These are phyloP conservation scores for Begonia masoniana DNA, from an alignment of 306 rosid species.

Conservation along the genomic window DNA sequence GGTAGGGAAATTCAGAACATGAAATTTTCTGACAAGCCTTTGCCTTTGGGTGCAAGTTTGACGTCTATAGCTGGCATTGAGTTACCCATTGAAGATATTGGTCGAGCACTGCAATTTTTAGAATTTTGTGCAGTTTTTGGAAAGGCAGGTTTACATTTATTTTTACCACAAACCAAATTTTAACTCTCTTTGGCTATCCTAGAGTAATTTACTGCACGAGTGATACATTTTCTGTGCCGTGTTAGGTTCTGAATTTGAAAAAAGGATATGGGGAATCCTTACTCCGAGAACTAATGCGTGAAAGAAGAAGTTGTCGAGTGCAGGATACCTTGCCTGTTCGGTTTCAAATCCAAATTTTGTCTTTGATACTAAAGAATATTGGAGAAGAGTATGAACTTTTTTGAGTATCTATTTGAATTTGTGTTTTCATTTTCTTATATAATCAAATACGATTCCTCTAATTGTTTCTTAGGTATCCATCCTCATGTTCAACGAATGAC, in stretches of 20 bases:
- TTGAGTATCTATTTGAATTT: background rate
- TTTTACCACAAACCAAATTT: background rate
- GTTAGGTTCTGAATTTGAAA: conserved; percentile 23
- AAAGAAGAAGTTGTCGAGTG: conserved; percentile 26
- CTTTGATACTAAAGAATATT: conserved; percentile 28
- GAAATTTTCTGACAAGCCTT: conserved; percentile 17
- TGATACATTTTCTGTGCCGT: background rate
- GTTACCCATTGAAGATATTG: conserved; percentile 43
- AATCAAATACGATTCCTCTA: background rate
- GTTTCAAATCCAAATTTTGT: conserved; percentile 26
- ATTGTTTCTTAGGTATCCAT: conserved; percentile 13
- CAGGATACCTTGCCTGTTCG: conserved; percentile 23
- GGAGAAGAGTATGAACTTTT: conserved; percentile 24
- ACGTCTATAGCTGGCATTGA: conserved; percentile 34
- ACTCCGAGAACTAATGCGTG: conserved; percentile 31
- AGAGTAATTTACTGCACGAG: no score
- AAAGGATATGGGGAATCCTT: conserved; percentile 22
- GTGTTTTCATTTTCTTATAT: no score
- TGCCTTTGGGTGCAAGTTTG: conserved; percentile 39
- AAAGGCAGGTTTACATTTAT: conserved; percentile 36
- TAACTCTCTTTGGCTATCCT: background rate
- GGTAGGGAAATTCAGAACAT: conserved; percentile 1
- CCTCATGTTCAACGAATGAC: conserved; percentile 8
- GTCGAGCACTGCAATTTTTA: conserved; percentile 60
- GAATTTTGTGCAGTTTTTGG: conserved; percentile 66